Conservation (phyloP, 495 filamentous ascomycete species). For the Usnea hakonensis region DNA sequence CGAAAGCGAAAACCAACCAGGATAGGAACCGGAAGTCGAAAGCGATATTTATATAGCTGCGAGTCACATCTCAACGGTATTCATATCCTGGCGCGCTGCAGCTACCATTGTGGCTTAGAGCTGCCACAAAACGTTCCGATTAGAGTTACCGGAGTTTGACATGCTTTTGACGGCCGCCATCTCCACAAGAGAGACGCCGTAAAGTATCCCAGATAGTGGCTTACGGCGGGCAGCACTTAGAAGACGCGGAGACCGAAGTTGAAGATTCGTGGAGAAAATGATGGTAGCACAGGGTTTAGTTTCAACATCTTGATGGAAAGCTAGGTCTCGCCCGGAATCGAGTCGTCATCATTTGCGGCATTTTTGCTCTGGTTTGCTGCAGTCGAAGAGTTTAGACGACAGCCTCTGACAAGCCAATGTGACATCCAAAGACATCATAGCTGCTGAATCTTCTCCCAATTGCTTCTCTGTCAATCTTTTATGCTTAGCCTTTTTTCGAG, state of each 20-base stretch:
- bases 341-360: neutral
- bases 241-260: neutral
- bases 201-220: neutral
- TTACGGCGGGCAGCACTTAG: neutral
- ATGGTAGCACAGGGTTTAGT: neutral
- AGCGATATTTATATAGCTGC: neutral
- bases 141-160: neutral
- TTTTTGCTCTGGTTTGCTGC: neutral
- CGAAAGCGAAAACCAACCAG: neutral
- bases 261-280: neutral
- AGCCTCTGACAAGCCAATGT: neutral
- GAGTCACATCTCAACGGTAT: neutral
- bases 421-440: neutral
- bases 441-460: neutral
- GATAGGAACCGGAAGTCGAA: neutral
- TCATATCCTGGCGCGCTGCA: neutral
- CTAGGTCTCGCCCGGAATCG: neutral
- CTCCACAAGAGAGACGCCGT: neutral
- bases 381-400: neutral
- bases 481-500: neutral
- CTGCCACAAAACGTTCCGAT: neutral
- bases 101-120: neutral
- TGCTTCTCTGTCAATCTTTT: neutral
- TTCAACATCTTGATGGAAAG: neutral
- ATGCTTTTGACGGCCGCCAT: neutral